Conservation (phyloP, 139 green algal species). For the Chlorella sp. region DNA sequence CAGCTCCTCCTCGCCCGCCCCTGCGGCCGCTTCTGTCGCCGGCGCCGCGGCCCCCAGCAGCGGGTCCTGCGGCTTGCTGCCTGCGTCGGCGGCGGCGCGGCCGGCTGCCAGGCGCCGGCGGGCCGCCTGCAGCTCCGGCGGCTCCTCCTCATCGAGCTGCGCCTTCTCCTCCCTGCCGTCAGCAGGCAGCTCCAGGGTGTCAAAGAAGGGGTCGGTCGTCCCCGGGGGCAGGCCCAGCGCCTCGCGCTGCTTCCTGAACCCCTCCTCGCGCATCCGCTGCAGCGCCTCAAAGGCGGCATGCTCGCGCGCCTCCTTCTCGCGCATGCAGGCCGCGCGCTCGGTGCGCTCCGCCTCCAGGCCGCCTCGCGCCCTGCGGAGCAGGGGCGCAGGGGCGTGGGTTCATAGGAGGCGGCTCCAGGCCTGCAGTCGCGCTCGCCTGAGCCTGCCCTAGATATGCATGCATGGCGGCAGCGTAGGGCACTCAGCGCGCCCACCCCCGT, state of each 20-base stretch:
- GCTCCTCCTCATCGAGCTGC: slow-evolving; percentile 39
- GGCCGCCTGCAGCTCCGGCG: slow-evolving; percentile 46
- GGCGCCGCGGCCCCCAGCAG: neutral
- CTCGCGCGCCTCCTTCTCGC: slow-evolving; percentile 54
- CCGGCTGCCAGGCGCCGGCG: slow-evolving; percentile 38
- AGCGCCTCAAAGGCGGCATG: slow-evolving; percentile 73
- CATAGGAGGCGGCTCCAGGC: neutral
- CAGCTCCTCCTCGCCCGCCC: neutral
- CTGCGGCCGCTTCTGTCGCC: neutral
- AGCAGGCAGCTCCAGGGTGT: slow-evolving; percentile 46
- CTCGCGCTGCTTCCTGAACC: slow-evolving; percentile 67
- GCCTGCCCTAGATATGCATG: no score
- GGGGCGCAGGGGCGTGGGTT: neutral
- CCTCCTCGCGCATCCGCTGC: slow-evolving; percentile 58
- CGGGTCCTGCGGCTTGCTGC: neutral
- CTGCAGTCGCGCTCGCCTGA: neutral
- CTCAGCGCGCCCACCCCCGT: neutral
- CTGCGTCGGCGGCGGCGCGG: neutral
- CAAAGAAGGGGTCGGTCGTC: slow-evolving; percentile 78
- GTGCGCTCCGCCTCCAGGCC: slow-evolving; percentile 79
- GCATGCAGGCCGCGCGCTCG: slow-evolving; percentile 55
- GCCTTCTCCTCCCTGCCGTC: slow-evolving; percentile 13
- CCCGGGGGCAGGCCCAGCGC: slow-evolving; percentile 65
- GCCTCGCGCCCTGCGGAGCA: slow-evolving; percentile 43
- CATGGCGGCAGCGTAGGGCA: neutral